Evolutionary conservation across 768 basidiomycete species (phyloP).

Genomic region (Suillus brevipes): DNA sequence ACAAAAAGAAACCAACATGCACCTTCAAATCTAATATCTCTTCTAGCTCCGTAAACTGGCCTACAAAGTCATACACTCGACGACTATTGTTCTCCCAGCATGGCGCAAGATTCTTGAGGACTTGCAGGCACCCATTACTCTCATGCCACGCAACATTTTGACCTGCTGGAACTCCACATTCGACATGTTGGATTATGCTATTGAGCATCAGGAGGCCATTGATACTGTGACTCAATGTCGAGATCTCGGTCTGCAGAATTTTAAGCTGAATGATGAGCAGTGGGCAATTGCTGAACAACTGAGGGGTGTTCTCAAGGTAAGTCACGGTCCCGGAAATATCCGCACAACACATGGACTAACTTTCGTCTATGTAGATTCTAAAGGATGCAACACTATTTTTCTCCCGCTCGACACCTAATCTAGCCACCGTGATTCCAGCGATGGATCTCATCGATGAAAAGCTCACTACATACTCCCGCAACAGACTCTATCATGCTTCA

Average conservation of each 20-base stretch:
- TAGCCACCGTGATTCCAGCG: too few relatives aligned
- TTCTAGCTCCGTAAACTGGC: slow-evolving; percentile 11
- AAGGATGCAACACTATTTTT: slow-evolving; percentile 20
- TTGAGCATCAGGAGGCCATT: slow-evolving; percentile 8
- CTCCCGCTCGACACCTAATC: slow-evolving; percentile 8
- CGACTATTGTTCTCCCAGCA: slow-evolving; percentile 23
- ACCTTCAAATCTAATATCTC: neutral
- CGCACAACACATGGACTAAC: neutral
- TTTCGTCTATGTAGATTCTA: slow-evolving; percentile 15
- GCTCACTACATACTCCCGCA: too few relatives aligned
- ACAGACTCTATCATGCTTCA: neutral
- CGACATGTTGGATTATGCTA: slow-evolving; percentile 20
- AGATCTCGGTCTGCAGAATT: slow-evolving; percentile 9
- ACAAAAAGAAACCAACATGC: neutral
- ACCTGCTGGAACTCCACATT: slow-evolving; percentile 21
- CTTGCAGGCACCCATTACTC: slow-evolving; percentile 9
- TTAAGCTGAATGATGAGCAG: slow-evolving; percentile 6
- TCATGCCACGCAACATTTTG: slow-evolving; percentile 6
- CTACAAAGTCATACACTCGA: slow-evolving; percentile 19
- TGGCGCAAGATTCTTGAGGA: slow-evolving; percentile 18
- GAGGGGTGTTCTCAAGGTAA: slow-evolving; percentile 23
- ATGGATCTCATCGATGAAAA: too few relatives aligned
- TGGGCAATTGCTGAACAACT: slow-evolving; percentile 19
- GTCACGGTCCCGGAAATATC: too few relatives aligned
- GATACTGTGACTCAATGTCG: slow-evolving; percentile 8